Conservation (phyloP, 257 asterid genomes). For the Solanum infundibuliforme region DNA sequence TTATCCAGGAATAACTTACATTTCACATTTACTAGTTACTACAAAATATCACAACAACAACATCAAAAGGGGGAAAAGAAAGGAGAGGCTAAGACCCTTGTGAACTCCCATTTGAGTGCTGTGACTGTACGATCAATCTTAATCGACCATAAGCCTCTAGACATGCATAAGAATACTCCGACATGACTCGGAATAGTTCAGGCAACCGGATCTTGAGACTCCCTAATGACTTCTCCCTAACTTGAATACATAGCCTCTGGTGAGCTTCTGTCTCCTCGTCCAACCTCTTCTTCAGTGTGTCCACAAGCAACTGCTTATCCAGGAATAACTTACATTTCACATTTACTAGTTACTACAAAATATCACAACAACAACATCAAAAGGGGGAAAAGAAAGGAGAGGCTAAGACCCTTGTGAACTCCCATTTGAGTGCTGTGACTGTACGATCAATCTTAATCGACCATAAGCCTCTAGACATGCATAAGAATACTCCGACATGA, state of each 20-base stretch:
- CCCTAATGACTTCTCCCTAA: slow-evolving; percentile 79
- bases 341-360: neutral
- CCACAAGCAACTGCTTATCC: slow-evolving; percentile 44
- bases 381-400: neutral
- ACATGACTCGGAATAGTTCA: slow-evolving; percentile 74
- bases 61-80: neutral
- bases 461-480: slow-evolving; percentile 53
- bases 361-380: neutral
- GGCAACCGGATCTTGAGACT: slow-evolving; percentile 70
- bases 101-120: slow-evolving; percentile 28
- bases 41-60: neutral
- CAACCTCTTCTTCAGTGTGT: slow-evolving; percentile 56
- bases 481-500: slow-evolving; percentile 56
- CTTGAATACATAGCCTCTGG: slow-evolving; percentile 71
- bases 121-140: slow-evolving; percentile 34
- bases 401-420: slow-evolving; percentile 6
- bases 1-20: neutral
- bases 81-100: neutral
- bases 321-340: neutral
- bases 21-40: neutral
- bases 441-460: slow-evolving; percentile 39
- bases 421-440: slow-evolving; percentile 29
- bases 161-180: slow-evolving; percentile 59
- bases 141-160: slow-evolving; percentile 47
- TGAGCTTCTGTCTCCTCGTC: slow-evolving; percentile 77